Conservation (phyloP, 148 eudicot genomes). For the Drosera capensis region DNA sequence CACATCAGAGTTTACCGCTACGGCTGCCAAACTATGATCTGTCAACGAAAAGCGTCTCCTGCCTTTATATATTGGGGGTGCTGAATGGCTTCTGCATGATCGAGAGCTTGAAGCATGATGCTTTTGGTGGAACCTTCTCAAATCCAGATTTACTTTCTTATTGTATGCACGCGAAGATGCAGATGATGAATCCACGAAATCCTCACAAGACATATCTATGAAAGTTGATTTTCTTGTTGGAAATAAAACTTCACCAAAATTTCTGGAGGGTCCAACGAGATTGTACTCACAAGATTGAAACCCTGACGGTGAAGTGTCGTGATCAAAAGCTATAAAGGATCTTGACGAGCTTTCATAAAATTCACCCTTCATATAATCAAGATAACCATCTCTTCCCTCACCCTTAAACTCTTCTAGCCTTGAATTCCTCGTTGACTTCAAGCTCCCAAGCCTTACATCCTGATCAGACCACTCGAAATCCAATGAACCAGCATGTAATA, state of each 20-base stretch:
- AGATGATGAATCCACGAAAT: conserved; percentile 7
- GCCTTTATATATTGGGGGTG: conserved; percentile 62
- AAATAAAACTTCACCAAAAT: conserved; percentile 9
- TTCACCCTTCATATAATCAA: conserved; percentile 7
- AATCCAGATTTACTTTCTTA: conserved; percentile 10
- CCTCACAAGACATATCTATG: conserved; percentile 9
- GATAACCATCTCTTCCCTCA: conserved; percentile 16
- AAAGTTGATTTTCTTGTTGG: conserved; percentile 17
- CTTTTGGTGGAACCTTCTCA: conserved; percentile 8
- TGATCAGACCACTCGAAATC: conserved; percentile 14
- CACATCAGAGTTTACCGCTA: conserved; percentile 12
- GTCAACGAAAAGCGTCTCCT: conserved; percentile 34
- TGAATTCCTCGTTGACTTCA: conserved; percentile 8
- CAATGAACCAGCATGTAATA: conserved; percentile 9
- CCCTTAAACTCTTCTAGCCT: conserved; percentile 10
- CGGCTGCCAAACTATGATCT: conserved; percentile 13
- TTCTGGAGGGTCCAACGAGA: conserved; percentile 13
- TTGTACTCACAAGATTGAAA: conserved; percentile 6
- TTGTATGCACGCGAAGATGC: conserved; percentile 8
- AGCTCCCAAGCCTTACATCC: conserved; percentile 12
- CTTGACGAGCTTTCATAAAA: conserved; percentile 10
- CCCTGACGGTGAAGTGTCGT: conserved; percentile 10
- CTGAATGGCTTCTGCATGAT: conserved; percentile 64
- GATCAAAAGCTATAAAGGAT: conserved; percentile 7
- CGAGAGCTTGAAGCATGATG: conserved; percentile 9